Base-by-base conservation (phyloP, 495 filamentous ascomycete species). In the Penicillium bovifimosum region DNA sequence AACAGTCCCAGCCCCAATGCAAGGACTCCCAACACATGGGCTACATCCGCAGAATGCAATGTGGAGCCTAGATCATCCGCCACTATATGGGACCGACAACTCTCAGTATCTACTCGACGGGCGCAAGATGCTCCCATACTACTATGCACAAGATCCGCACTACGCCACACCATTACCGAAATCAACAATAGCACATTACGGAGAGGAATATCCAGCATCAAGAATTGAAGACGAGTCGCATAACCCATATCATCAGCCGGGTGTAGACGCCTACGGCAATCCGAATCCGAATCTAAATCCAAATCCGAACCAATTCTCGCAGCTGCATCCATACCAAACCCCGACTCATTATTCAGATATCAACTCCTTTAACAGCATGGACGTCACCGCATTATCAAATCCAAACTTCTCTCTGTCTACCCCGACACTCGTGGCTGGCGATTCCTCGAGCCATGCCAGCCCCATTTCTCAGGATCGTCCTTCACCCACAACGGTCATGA, bases 281-380 rank as follows among this genome's bases (percentile, higher is more conserved):
- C 13, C 41, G 6, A 54, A 49, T 28, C 17, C 18, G 9, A 28
- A 47, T 34, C 18, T 17, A 6, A 28, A 18, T 34, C 18, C 29
- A 6, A 28, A 18, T 17, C 16, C 14, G 17, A 14, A 17, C 1
- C 38, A 49, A 18, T 50, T 50, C 7, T 29, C 38, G 11, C 33
- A 47, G 2, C n/a, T 26, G 18, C 39, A 40, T 14, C 28, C 38
- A 4, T 53, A 50, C 13, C 33, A 40, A 24, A 20, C 55, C 13
- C 33, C 59, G 24, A 50, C 45, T 47, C 56, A 47, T 33, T 43
- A 31, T 42, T 48, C 53, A 11, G 47, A 53, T 40, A 54, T 52
- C 11, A 39, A 48, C 47, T 10, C 38, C 5, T 48, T 48, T 32
- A 24, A 44, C n/a, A 49, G 9, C 16, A 31, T 18, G 11, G 17